A percentile compares a stretch with the other conserved stretches of the same genome.
Evolutionary conservation across 148 eudicot species (phyloP).

Genomic region (Cornus suecica): DNA sequence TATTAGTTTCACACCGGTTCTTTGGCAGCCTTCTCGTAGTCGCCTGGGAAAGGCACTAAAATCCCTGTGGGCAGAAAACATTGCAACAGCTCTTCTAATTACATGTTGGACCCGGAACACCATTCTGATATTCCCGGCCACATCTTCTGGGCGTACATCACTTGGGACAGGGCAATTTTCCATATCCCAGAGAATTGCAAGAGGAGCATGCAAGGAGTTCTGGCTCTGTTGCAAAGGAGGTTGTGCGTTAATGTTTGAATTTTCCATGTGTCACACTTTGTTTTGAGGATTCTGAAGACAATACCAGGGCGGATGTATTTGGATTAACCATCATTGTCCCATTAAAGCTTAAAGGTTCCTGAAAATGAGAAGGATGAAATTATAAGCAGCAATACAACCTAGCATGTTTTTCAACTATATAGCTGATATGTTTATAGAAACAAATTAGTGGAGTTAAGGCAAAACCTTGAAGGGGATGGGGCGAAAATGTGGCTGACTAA

Average conservation of each 20-base stretch:
- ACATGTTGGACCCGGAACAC: slow-evolving; percentile 83
- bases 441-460: background rate
- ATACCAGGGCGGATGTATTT: slow-evolving; percentile 27
- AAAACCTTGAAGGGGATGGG: no score
- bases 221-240: slow-evolving; percentile 33
- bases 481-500: background rate
- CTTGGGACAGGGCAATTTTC: slow-evolving; percentile 97
- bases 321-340: slow-evolving; percentile 37
- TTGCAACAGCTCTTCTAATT: slow-evolving; percentile 69
- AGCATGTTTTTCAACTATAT: background rate
- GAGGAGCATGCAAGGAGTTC: slow-evolving; percentile 48
- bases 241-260: slow-evolving; percentile 6
- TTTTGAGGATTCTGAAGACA: slow-evolving; percentile 36
- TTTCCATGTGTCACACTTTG: slow-evolving; percentile 20
- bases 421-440: background rate
- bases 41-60: slow-evolving; percentile 89
- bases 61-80: slow-evolving; percentile 92
- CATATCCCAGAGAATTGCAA: slow-evolving; percentile 96
- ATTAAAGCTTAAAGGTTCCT: slow-evolving; percentile 10
- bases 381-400: background rate
- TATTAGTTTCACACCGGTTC: slow-evolving; percentile 89
- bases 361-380: background rate
- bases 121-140: slow-evolving; percentile 90
- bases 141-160: slow-evolving; percentile 90
- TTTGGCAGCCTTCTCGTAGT: slow-evolving; percentile 93